Conservation (phyloP, 1,284 basidiomycete species). For the Tilletia indica region DNA sequence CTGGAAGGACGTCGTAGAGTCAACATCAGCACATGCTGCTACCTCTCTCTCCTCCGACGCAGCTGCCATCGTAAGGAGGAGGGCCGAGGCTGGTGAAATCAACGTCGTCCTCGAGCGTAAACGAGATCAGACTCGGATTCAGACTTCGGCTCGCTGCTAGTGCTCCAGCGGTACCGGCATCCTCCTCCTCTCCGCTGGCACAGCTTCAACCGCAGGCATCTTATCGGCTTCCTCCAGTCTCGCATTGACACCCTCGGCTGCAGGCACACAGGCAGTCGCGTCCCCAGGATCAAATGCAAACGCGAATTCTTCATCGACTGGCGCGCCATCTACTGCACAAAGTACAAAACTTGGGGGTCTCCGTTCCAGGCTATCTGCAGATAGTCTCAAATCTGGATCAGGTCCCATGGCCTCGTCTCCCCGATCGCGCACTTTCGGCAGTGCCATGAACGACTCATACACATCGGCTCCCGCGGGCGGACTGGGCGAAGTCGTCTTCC, state of each 20-base stretch:
- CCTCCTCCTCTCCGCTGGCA: neutral
- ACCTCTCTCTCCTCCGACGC: slow-evolving; percentile 14
- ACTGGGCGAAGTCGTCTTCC: slow-evolving; percentile 30
- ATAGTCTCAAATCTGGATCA: too few species aligned
- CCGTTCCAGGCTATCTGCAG: too few species aligned
- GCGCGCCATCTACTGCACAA: too few species aligned
- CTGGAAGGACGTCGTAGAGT: neutral
- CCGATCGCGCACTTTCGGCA: too few species aligned
- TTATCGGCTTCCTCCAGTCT: neutral
- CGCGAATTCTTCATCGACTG: too few species aligned
- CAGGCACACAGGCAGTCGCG: neutral
- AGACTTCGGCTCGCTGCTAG: slow-evolving; percentile 28
- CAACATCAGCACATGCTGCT: neutral
- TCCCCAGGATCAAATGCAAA: too few species aligned
- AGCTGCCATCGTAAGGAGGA: neutral
- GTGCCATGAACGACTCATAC: too few species aligned
- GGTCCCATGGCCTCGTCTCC: too few species aligned
- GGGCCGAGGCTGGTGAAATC: neutral
- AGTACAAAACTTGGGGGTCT: too few species aligned
- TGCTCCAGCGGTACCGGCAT: slow-evolving; percentile 1
- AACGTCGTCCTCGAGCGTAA: slow-evolving; percentile 17
- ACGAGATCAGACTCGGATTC: slow-evolving; percentile 26
- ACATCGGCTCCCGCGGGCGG: neutral
- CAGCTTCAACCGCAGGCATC: neutral
- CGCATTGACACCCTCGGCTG: neutral